These are phyloP conservation scores for Rhamnella rubrinervis DNA, from an alignment of 331 rosid genomes.

Conservation along the genomic window DNA sequence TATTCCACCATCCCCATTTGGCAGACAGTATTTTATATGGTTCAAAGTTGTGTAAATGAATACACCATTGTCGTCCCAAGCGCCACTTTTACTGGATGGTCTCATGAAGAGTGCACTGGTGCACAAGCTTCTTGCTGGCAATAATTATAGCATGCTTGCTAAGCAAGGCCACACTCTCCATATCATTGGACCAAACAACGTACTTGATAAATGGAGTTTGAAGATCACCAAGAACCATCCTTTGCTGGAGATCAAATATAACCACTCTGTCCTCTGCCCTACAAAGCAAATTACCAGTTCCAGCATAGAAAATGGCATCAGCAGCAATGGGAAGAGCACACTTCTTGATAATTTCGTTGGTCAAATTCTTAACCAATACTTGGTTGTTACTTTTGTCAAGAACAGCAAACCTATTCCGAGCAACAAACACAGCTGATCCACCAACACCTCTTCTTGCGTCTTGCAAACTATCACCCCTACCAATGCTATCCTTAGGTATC, in stretches of 20 bases:
- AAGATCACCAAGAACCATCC: conserved; percentile 77
- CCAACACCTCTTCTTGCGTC: conserved; percentile 90
- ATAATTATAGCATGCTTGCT: conserved; percentile 90
- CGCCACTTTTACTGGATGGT: conserved; percentile 98
- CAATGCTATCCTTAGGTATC: conserved; percentile 73
- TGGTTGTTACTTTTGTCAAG: conserved; percentile 82
- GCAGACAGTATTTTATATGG: conserved; percentile 89
- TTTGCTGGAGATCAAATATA: conserved; percentile 88
- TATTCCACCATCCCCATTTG: conserved; percentile 95
- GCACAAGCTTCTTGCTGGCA: conserved; percentile 88
- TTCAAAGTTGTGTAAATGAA: conserved; percentile 88
- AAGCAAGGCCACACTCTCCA: conserved; percentile 89
- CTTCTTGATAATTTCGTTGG: conserved; percentile 79
- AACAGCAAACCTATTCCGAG: conserved; percentile 91
- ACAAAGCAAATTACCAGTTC: conserved; percentile 83
- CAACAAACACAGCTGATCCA: conserved; percentile 90
- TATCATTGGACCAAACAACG: conserved; percentile 85
- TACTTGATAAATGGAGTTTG: conserved; percentile 87
- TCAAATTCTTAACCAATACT: conserved; percentile 66
- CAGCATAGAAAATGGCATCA: conserved; percentile 94
- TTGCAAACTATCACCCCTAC: conserved; percentile 68
- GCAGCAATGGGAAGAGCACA: conserved; percentile 64
- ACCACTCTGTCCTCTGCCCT: conserved; percentile 86
- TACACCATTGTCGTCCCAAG: conserved; percentile 96
- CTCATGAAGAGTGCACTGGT: conserved; percentile 94